A percentile compares a stretch with the other conserved stretches of the same genome.
phyloP scores from a whole-genome alignment of 2,329 filamentous ascomycete species.

The Tolypocladium inflatum region DNA sequence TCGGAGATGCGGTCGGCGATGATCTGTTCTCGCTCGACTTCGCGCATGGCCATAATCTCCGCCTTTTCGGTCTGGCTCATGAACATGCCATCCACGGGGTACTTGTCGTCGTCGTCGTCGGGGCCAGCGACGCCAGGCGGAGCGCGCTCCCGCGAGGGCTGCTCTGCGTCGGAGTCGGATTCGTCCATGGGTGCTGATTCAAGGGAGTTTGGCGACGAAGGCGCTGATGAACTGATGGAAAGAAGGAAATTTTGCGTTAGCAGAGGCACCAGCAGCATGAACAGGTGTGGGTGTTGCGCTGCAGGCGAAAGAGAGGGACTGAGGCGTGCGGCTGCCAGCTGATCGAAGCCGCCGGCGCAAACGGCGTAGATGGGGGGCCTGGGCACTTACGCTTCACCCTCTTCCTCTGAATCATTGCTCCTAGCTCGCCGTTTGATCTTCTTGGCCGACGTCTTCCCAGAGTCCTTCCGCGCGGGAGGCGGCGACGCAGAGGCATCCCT shows the following conservation, averaged over 20 bases:
- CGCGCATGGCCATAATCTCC: slow-evolving; percentile 75
- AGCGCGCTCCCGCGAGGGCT: slow-evolving; percentile 30
- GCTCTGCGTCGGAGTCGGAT: slow-evolving; percentile 55
- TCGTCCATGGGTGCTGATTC: slow-evolving; percentile 86
- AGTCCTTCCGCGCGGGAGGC: slow-evolving; percentile 24
- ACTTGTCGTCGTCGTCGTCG: slow-evolving; percentile 55
- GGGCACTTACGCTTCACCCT: slow-evolving; percentile 39
- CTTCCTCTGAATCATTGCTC: slow-evolving; percentile 47
- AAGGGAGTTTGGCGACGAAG: slow-evolving; percentile 63
- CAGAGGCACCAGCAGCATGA: not conserved
- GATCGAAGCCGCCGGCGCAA: not conserved
- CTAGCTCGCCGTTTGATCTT: slow-evolving; percentile 39
- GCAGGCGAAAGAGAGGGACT: not conserved
- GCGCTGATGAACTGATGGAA: slow-evolving; percentile 52
- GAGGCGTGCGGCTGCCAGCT: not conserved
- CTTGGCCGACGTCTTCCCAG: slow-evolving; percentile 25
- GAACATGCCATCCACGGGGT: slow-evolving; percentile 84
- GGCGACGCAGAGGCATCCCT: slow-evolving; percentile 46
- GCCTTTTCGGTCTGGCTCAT: slow-evolving; percentile 63
- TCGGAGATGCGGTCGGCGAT: slow-evolving; percentile 80
- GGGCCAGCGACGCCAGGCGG: slow-evolving; percentile 33
- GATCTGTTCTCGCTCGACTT: slow-evolving; percentile 84
- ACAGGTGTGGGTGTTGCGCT: not conserved
- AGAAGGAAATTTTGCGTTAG: slow-evolving; percentile 1
- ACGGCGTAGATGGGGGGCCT: not conserved